Evolutionary conservation across 2,329 filamentous ascomycete genomes (phyloP).

Genomic region (Exophiala lecanii-corni): DNA sequence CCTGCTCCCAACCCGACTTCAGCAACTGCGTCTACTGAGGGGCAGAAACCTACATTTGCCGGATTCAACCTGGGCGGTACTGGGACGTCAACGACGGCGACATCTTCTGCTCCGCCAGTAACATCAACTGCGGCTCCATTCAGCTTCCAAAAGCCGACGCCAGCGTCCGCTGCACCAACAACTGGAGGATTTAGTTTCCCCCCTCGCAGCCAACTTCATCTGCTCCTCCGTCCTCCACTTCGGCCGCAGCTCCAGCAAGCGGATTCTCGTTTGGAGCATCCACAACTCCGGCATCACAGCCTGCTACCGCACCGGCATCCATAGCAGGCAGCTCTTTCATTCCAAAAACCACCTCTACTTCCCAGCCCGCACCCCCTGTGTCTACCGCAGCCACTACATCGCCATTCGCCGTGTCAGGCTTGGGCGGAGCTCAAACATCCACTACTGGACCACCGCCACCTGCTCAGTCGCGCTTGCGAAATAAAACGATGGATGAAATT

Average conservation of each 20-base stretch:
- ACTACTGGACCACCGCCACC: constrained; percentile 77
- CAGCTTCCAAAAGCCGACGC: constrained; percentile 27
- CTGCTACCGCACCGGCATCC: constrained; percentile 30
- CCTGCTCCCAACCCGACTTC: too few species aligned
- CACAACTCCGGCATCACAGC: constrained; percentile 29
- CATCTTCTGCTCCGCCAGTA: constrained; percentile 29
- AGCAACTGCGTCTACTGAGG: constrained; percentile 1
- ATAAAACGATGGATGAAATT: constrained; percentile 99
- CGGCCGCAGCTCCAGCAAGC: constrained; percentile 21
- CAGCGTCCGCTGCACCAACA: constrained; percentile 22
- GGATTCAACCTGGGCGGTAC: constrained; percentile 23
- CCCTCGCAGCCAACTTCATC: constrained; percentile 23
- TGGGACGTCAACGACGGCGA: constrained; percentile 29
- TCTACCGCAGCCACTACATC: constrained; percentile 13
- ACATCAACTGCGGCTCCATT: constrained; percentile 28
- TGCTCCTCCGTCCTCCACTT: constrained; percentile 25
- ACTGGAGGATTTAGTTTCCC: constrained; percentile 25
- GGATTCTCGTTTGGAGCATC: constrained; percentile 31
- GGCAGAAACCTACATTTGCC: constrained; percentile 24
- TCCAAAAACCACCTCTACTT: constrained; percentile 6
- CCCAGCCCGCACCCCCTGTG: constrained; percentile 13
- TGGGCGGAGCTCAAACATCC: constrained; percentile 57
- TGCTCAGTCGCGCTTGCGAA: constrained; percentile 80
- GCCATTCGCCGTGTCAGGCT: constrained; percentile 7
- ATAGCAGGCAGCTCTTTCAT: constrained; percentile 3